Evolutionary conservation across 164 flowering plant genomes (phyloP).

Genomic region (Liriodendron chinense): DNA sequence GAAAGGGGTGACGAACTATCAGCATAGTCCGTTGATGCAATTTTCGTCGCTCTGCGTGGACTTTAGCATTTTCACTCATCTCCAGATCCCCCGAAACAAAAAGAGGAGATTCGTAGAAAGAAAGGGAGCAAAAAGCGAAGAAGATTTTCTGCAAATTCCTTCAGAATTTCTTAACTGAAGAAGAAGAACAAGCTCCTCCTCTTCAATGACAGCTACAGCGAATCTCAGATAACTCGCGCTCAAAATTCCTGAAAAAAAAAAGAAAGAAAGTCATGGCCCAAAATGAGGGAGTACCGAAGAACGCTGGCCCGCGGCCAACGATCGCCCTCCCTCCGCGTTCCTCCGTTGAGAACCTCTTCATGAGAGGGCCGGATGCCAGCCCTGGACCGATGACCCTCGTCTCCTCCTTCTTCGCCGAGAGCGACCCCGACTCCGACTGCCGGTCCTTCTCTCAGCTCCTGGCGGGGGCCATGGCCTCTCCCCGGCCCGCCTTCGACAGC

Average conservation of each 20-base stretch:
- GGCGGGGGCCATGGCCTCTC: constrained; percentile 91
- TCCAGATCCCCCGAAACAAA: not conserved
- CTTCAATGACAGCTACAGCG: no score
- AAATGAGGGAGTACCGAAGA: constrained; percentile 14
- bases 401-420: constrained; percentile 66
- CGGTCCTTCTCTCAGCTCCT: constrained; percentile 89
- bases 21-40: not conserved
- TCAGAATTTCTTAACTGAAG: not conserved
- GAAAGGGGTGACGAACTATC: no score
- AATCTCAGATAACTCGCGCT: no score
- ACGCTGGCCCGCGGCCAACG: constrained; percentile 39
- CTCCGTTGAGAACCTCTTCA: constrained; percentile 43
- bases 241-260: not conserved
- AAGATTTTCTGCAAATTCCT: not conserved
- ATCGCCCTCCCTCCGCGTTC: constrained; percentile 62
- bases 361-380: constrained; percentile 41
- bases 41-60: not conserved
- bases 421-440: constrained; percentile 41
- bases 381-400: constrained; percentile 96
- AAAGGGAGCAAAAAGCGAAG: not conserved
- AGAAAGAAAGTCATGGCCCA: constrained; percentile 16
- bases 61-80: not conserved
- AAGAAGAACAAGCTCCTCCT: not conserved
- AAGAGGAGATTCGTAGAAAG: not conserved
- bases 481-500: constrained; percentile 20